A percentile compares a stretch with the other conserved stretches of the same genome.
These are phyloP conservation scores for Tuber microsphaerosporum DNA, from an alignment of 495 filamentous ascomycete genomes.

Conservation along the genomic window DNA sequence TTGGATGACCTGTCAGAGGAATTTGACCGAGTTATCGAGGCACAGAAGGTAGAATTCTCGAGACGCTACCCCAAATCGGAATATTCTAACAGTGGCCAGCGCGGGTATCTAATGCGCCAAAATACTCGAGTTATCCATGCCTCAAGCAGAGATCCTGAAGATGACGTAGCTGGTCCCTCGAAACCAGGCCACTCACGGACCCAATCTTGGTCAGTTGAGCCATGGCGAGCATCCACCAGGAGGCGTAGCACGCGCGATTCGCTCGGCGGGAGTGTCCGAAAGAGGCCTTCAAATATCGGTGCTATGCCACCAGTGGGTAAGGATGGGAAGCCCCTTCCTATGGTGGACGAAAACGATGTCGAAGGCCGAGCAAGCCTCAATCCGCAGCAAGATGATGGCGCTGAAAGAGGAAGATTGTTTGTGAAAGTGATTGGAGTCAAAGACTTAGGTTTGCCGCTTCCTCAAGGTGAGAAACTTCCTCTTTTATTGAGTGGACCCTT, in stretches of 20 bases:
- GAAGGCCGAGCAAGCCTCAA: constrained; percentile 43
- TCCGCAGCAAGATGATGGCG: constrained; percentile 61
- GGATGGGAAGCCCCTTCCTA: constrained; percentile 62
- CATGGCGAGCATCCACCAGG: constrained; percentile 77
- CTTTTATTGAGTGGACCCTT: constrained; percentile 18
- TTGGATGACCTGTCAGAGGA: constrained; percentile 62
- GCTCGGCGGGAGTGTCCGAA: constrained; percentile 42
- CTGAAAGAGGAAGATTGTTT: constrained; percentile 86
- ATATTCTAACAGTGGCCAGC: constrained; percentile 68
- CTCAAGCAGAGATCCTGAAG: constrained; percentile 56
- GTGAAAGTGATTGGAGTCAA: constrained; percentile 97
- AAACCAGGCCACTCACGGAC: constrained; percentile 63
- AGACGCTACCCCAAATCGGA: constrained; percentile 44
- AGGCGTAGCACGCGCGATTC: constrained; percentile 59
- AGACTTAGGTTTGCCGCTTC: constrained; percentile 83
- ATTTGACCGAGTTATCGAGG: constrained; percentile 91
- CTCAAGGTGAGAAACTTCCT: constrained; percentile 60
- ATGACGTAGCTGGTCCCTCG: constrained; percentile 55
- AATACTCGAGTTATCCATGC: constrained; percentile 96
- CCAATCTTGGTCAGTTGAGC: constrained; percentile 90
- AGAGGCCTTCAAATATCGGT: constrained; percentile 58
- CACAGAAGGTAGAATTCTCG: constrained; percentile 83
- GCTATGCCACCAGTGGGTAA: constrained; percentile 77
- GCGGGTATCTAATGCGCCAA: constrained; percentile 96
- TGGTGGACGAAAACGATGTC: constrained; percentile 44